Evolutionary conservation across 805 yeast genomes (phyloP).

Genomic region (Saturnispora sekii): DNA sequence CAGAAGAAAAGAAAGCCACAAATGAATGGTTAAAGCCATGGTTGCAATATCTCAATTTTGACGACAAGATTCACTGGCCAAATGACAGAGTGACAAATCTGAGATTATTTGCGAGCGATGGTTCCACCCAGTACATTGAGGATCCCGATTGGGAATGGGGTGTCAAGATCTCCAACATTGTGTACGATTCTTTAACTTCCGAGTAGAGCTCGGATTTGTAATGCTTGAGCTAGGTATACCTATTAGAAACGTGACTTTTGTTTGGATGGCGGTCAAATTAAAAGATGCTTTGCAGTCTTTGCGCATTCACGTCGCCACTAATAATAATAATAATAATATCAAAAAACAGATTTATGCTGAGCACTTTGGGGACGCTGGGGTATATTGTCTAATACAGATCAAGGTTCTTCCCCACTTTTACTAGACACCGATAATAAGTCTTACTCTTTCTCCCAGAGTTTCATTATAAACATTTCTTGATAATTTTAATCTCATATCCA

Average conservation of each 20-base stretch:
- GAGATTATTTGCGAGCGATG: constrained; percentile 24
- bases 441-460: no score
- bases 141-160: constrained; percentile 33
- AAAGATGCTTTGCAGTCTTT: no score
- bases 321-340: no score
- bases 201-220: not conserved
- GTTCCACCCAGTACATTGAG: constrained; percentile 19
- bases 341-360: no score
- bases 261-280: no score
- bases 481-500: no score
- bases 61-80: constrained; percentile 24
- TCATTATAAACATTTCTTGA: no score
- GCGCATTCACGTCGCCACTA: no score
- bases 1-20: constrained; percentile 20
- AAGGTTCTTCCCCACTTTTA: no score
- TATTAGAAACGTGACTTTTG: not conserved
- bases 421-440: no score
- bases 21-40: constrained; percentile 25
- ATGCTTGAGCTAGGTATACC: not conserved
- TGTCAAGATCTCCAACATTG: constrained; percentile 25
- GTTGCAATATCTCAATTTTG: constrained; percentile 22
- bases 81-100: constrained; percentile 18
- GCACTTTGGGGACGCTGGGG: no score
- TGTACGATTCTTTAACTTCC: constrained; percentile 12
- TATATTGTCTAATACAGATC: no score